A percentile compares a stretch with the other conserved stretches of the same genome.
These are phyloP conservation scores for Dispira simplex DNA, from an alignment of 192 early-diverging fungal species.

Conservation along the genomic window DNA sequence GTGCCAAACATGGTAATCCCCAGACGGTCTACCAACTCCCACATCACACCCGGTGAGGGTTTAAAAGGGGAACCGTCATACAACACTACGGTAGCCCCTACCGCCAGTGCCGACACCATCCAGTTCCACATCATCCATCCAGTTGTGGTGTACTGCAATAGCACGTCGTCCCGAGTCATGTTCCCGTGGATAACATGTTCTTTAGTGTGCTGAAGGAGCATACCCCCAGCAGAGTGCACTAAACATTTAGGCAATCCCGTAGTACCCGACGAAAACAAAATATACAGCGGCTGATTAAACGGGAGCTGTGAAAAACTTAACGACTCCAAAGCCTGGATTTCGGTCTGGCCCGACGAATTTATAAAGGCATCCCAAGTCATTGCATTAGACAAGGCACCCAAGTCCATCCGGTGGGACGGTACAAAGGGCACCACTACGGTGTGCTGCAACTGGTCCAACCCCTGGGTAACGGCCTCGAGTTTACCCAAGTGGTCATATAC, in stretches of 20 bases:
- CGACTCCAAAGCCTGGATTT: constrained; percentile 15
- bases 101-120: constrained; percentile 66
- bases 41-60: constrained; percentile 55
- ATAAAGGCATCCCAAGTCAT: constrained; percentile 39
- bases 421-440: constrained; percentile 74
- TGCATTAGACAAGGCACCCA: constrained; percentile 17
- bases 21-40: constrained; percentile 60
- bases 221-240: constrained; percentile 82
- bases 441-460: constrained; percentile 48
- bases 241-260: constrained; percentile 95
- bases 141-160: constrained; percentile 83
- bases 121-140: constrained; percentile 99
- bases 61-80: constrained; percentile 95
- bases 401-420: constrained; percentile 13
- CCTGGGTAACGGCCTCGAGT: constrained; percentile 49
- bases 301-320: constrained; percentile 72
- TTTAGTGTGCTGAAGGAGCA: constrained; percentile 85
- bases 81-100: constrained; percentile 63
- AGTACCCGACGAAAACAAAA: constrained; percentile 89
- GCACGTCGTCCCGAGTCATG: constrained; percentile 52
- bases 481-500: constrained; percentile 64
- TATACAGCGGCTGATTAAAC: constrained; percentile 83
- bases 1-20: constrained; percentile 81
- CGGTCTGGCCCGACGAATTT: constrained; percentile 14
- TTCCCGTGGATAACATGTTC: constrained; percentile 84